Evolutionary conservation across 2,329 filamentous ascomycete genomes (phyloP), one percentile per base, ranked within the genome.

Genomic region (Diaporthe amygdali): DNA sequence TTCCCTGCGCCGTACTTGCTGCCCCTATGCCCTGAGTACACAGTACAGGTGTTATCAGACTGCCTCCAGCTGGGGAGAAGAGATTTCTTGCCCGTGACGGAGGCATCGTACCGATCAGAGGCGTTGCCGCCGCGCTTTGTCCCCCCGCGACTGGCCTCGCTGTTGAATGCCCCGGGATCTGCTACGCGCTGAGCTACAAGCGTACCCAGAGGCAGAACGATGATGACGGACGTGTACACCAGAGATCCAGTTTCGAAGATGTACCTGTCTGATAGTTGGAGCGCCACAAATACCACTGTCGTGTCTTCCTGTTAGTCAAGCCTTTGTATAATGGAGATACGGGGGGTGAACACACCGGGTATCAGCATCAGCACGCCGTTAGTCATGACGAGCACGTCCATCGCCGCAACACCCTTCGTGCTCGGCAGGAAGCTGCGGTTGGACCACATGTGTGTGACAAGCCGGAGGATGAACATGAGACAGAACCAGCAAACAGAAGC

Each of bases 351-450:
- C 82, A 56, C 78, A 89, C 87, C 84, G n/a, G 87, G 88, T 12
- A 88, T 77, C 20, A 88, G 74, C 88, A 90, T 89, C 68, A 90
- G 79, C 1, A 88, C 74, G 14, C 87, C 87, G 46, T 90, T 89
- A 61, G 86, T 87, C 75, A 89, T 85, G 64, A 88, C 82, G 30
- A 90, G 80, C 9, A 88, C 83, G 74, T 90, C 88, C 81, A 90
- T 86, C 6, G 86, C 83, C 0, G 79, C 85, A 47, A 90, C 76
- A 0, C 82, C 78, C 61, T 79, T 79, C 4, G 82, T 78, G 0
- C 79, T 79, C 0, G 84, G 83, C 1, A 89, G 79, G 8, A 90
- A 77, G 56, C 83, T 84, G 32, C 86, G 81, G 73, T 86, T 86
- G 10, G 79, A 76, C 52, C 82, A 77, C 72, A 90, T 81, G 75